Conservation (phyloP, 805 yeast species). For the Candida oleophila region DNA sequence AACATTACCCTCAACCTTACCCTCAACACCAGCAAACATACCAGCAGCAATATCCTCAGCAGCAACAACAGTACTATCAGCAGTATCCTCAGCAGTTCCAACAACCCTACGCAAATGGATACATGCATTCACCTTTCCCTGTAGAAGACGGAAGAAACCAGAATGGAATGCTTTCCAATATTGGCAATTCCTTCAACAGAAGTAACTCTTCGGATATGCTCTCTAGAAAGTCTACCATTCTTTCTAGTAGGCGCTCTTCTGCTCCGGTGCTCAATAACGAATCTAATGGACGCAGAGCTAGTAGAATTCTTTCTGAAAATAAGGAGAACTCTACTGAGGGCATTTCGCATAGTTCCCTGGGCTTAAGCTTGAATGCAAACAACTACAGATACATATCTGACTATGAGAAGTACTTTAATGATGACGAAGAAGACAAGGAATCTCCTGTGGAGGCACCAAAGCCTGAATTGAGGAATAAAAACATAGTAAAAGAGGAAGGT, state of each 20-base stretch:
- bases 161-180: neutral
- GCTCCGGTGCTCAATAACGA: conserved; percentile 25
- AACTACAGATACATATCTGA: conserved; percentile 25
- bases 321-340: neutral
- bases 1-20: neutral
- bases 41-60: neutral
- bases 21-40: conserved; percentile 1
- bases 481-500: neutral
- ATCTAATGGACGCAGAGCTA: conserved; percentile 2
- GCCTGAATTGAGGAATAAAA: neutral
- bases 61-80: neutral
- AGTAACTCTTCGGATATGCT: neutral
- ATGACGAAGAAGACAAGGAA: conserved; percentile 12
- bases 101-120: neutral
- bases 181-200: neutral
- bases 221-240: conserved; percentile 30
- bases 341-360: conserved; percentile 4
- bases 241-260: conserved; percentile 35
- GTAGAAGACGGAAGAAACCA: neutral
- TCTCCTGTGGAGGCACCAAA: neutral
- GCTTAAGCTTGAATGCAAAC: conserved; percentile 1
- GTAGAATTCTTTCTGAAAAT: neutral
- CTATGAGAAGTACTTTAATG: conserved; percentile 22
- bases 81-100: neutral
- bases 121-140: neutral